Percentiles rank a stretch among this genome's conserved stretches.
phyloP scores from a whole-genome alignment of 805 yeast species.

The Lachancea mirantina region DNA sequence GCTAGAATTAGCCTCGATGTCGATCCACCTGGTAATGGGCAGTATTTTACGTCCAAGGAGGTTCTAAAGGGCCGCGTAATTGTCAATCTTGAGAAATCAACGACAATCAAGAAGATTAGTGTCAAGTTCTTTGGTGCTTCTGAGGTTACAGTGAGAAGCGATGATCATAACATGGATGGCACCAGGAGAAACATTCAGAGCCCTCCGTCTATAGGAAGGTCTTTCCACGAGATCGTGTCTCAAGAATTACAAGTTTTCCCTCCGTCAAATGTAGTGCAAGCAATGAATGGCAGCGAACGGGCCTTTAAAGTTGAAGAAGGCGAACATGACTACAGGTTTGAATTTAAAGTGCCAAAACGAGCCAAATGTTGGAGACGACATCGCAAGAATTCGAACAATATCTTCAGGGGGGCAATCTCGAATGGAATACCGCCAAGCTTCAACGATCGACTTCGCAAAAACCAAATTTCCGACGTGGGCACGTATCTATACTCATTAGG shows the following conservation, averaged over 20 bases:
- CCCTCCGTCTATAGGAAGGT: conserved; percentile 8
- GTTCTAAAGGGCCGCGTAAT: conserved; percentile 23
- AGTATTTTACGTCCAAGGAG: conserved; percentile 26
- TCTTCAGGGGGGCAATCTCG: conserved; percentile 14
- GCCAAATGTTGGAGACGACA: conserved; percentile 25
- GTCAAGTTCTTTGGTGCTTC: conserved; percentile 44
- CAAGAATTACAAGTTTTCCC: conserved; percentile 24
- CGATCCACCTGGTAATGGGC: conserved; percentile 26
- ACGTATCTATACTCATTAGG: conserved; percentile 27
- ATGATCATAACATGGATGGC: conserved; percentile 44
- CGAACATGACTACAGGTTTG: conserved; percentile 20
- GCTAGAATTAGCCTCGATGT: conserved; percentile 16
- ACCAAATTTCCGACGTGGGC: conserved; percentile 24
- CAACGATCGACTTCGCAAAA: conserved; percentile 20
- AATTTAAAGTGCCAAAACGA: conserved; percentile 20
- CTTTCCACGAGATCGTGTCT: conserved; percentile 20
- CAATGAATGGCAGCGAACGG: conserved; percentile 24
- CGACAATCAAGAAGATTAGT: conserved; percentile 32
- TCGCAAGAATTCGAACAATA: conserved; percentile 16
- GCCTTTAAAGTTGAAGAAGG: conserved; percentile 26
- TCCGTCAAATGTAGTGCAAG: conserved; percentile 30
- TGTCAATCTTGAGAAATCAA: conserved; percentile 19
- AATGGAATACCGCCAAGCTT: conserved; percentile 27
- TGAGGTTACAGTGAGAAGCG: conserved; percentile 25
- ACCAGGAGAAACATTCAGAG: conserved; percentile 71